Percentiles rank a stretch among this genome's conserved stretches.
Evolutionary conservation across 2,329 filamentous ascomycete species (phyloP).

Genomic region (Fusarium marasasianum): DNA sequence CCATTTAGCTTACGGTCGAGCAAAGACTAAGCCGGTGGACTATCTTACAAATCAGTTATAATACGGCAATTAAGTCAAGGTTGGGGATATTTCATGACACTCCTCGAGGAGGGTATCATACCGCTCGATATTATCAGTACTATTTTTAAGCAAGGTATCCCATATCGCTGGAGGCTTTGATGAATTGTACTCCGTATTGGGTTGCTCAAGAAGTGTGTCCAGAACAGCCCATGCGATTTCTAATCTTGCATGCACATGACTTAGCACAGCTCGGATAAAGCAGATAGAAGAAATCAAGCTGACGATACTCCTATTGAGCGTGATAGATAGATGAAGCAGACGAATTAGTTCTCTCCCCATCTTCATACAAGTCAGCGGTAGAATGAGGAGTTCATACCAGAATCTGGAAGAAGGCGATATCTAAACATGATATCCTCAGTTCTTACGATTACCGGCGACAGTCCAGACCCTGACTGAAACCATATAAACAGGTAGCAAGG

Average conservation of each 20-base stretch:
- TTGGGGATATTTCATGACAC: neutral
- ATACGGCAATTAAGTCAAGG: neutral
- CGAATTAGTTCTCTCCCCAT: too few species aligned
- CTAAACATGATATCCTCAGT: neutral
- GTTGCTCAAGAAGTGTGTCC: neutral
- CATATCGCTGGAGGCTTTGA: neutral
- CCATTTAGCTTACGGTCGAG: neutral
- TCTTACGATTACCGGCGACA: neutral
- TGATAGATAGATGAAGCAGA: neutral
- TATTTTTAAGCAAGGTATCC: neutral
- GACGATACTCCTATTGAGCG: neutral
- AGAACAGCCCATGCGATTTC: neutral
- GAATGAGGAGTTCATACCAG: neutral
- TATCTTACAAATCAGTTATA: neutral
- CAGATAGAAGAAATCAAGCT: neutral
- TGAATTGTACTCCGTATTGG: neutral
- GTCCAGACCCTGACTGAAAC: neutral
- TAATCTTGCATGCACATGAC: neutral
- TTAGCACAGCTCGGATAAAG: neutral
- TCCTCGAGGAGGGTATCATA: neutral
- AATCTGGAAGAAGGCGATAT: neutral
- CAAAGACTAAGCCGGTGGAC: neutral
- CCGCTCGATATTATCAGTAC: neutral
- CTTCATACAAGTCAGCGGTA: neutral
- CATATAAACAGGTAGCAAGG: neutral